Base-by-base conservation (phyloP, 2,329 filamentous ascomycete species). In the Fusarium haematococcum region DNA sequence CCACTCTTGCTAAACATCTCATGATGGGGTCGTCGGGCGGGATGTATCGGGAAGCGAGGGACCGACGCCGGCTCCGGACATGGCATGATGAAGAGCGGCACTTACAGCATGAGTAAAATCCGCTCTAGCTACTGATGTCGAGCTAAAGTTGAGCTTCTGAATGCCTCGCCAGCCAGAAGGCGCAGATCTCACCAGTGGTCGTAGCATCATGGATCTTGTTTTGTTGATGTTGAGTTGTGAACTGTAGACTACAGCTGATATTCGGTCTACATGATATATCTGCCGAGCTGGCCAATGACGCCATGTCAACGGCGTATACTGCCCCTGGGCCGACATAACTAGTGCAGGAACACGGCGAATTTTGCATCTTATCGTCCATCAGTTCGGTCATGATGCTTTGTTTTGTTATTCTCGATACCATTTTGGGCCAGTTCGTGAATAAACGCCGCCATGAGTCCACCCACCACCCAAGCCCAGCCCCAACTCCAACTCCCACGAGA, bases 71-170 rank as follows among this genome's bases (percentile, higher is more conserved):
- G 69, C 39, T 23, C 7, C n/a, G 59, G 33, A 25, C 48, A 69
- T 69, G 65, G 71, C 65, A 73, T 43, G 32, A 57, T 54, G 35
- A 13, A 58, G 27, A 32, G 23, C 33, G 54, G 30, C 23, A 79
- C 84, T 79, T 81, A 86, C 84, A n/a, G 81, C 82, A 72, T 87
- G 86, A 2, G 85, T 85, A 61, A 87, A 88, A 76, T 88, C 86
- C 16, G 83, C 84, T 8, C 67, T 73, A 1, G 65, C 67, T 7
- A 78, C 66, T 6, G 80, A 41, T 9, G 82, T 83, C 9, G 80
- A 80, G 52, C 84, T 85, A 63, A 87, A 86, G 18, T 43, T 56
- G 6, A 69, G 69, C 18, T 62, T 76, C n/a, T 79, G 75, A 5
- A 67, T 10, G 18, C 25, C 23, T 30, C 61, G 25, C 18, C 58